Base-by-base conservation (phyloP, 2,329 filamentous ascomycete genomes). In the Colletotrichum sp. region DNA sequence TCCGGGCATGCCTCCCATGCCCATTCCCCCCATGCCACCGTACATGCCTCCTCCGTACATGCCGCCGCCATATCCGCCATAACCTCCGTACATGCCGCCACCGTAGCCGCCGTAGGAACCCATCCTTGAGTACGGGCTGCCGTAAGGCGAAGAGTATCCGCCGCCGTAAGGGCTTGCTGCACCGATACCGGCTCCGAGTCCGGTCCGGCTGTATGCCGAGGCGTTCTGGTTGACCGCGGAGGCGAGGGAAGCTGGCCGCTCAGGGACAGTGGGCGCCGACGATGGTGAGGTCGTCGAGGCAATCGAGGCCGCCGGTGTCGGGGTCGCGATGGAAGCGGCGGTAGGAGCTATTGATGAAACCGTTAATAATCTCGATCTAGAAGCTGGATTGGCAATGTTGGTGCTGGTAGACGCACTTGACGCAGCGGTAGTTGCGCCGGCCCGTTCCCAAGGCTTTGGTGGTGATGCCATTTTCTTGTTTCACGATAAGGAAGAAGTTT, bases 361-460 rank as follows among this genome's bases (percentile, higher is more conserved):
- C 55, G 71, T 77, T 63, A 75, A 55, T 49, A 57, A 69, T 65
- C 60, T 78, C 36, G 74, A 73, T 65, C 72, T 63, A 39, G n/a
- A 18, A 49, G 75, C 59, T 30, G 57, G 21, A 5, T 52, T 26
- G 36, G 57, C n/a, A 13, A 39, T 21, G 65, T 66, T 67, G 69
- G 63, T 72, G 67, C 74, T 63, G 75, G 76, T 67, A 66, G 77
- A 86, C 88, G 81, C 87, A 93, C 90, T 85, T 82, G 88, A 83
- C 82, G 82, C 78, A 64, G 82, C 82, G 79, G 87, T 82, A 80
- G 89, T 89, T 77, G 92, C 91, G 86, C 93, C 94, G 79, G 93
- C 91, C 85, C 94, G 92, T 88, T 99, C 97, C 97, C 97, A 99
- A 63, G 97, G 97, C 87, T 99, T 99, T 72, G 97, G 97, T 83